Base-by-base conservation (phyloP, 108 stramenopile species). In the Craspedostauros australis region DNA sequence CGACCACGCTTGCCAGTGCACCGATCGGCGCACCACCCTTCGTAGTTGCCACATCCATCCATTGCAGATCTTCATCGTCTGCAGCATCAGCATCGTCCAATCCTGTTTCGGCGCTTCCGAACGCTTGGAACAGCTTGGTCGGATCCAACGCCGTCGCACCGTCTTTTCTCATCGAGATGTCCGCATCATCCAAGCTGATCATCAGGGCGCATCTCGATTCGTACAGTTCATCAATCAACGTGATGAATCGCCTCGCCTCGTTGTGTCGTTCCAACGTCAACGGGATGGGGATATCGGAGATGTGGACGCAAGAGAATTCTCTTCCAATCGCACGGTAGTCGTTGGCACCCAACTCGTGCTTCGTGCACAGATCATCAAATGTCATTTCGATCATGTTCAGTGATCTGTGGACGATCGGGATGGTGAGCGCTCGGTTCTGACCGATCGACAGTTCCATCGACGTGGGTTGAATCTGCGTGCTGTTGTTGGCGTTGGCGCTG, bases 191-290 rank as follows among this genome's bases (percentile, higher is more conserved):
- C 12, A 71, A 55, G 43, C 58, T 72, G 52, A 84, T 84, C 4
- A 85, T 27, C 33, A 91, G 48, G 34, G 74, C 78, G 39, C 77
- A 87, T 24, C 72, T 73, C 11, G 71, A 73, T 64, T 99, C 98
- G 68, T 98, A 99, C 31, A 99, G 62, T 51, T 95, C 93, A 68
- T 99, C 98, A 39, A 99, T 68, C 46, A 99, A 67, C 15, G 95
- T 97, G 57, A 99, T 97, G 61, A 99, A 96, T 45, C 98, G 82
- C 54, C 98, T 71, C 6, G 94, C 86, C 61, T 79, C 63, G 58
- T 96, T 85, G 31, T 74, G 73, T 16, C 75, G 63, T 28, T 72
- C 65, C 31, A 96, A 67, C 9, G 60, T 67, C 72, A 99, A 58
- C 14, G 26, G 31, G 20, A 15, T 24, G 11, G 95, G 95, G 43